Conservation (phyloP, 1,139 yeast genomes). For the Pichia sp. region DNA sequence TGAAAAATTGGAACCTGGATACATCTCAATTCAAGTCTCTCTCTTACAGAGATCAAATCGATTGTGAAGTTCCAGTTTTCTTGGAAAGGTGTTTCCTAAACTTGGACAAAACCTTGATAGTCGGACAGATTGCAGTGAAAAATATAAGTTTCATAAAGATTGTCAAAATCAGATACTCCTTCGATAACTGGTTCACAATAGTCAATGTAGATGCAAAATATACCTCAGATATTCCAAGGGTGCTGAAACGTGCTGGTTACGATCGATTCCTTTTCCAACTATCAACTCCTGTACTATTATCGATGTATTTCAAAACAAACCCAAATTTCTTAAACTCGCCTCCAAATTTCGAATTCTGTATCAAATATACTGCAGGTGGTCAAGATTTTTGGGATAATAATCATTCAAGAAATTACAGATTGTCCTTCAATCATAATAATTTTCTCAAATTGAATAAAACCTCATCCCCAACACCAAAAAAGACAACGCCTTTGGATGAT, state of each 20-base stretch:
- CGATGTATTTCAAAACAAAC: slow-evolving; percentile 23
- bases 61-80: slow-evolving; percentile 49
- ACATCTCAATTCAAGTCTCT: slow-evolving; percentile 31
- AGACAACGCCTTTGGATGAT: neutral
- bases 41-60: slow-evolving; percentile 37
- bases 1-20: slow-evolving; percentile 48
- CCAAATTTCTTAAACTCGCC: slow-evolving; percentile 11
- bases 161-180: slow-evolving; percentile 62
- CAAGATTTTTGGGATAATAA: slow-evolving; percentile 80
- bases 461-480: slow-evolving; percentile 3
- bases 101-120: slow-evolving; percentile 50
- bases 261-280: slow-evolving; percentile 57
- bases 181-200: slow-evolving; percentile 70
- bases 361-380: slow-evolving; percentile 48
- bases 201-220: slow-evolving; percentile 64
- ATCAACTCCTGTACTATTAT: slow-evolving; percentile 36
- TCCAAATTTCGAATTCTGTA: slow-evolving; percentile 48
- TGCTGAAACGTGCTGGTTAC: slow-evolving; percentile 46
- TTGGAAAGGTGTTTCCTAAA: slow-evolving; percentile 63
- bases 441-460: neutral
- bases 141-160: slow-evolving; percentile 61
- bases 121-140: slow-evolving; percentile 72
- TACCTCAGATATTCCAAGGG: slow-evolving; percentile 55
- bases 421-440: slow-evolving; percentile 38
- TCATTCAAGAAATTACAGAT: slow-evolving; percentile 49